Evolutionary conservation across 176 grass and related monocot genomes (phyloP), one percentile per base, ranked within the genome.

Genomic region (Canna indica): DNA sequence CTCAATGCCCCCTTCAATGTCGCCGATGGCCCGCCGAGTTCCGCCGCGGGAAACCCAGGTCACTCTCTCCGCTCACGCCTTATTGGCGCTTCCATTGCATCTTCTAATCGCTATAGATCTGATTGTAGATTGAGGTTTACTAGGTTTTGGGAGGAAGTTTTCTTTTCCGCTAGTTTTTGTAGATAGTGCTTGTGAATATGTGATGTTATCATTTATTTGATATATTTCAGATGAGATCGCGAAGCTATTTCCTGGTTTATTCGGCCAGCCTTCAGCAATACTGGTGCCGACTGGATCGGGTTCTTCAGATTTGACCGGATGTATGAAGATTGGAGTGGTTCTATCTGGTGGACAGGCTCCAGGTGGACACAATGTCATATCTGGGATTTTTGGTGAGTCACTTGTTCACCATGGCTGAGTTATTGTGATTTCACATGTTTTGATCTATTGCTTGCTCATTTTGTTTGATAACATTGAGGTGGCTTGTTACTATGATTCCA

Each of bases 361-460:
- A 0, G 89, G 94, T 18, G 94, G 94, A 0, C 94, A 99, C 80
- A 99, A 99, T 88, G 89, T 99, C n/a, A 99, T 99, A 77, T 87
- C 84, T 73, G 89, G 94, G 47, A 93, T 99, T 65, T 99, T 99
- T 6, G 94, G 93, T 96, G 41, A 79, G 82, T 27, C 7, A 57
- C n/a, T 35, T 8, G 54, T 46, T 2, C 47, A 15, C 61, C 73
- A 17, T n/a, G 7, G 4, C 6, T 14, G 60, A 46, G 59, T 35
- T 64, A 31, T 34, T 35, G 20, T 68, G 1, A 65, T 64, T 16
- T 52, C 27, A 22, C 62, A 28, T 56, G 13, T 61, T n/a, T 70
- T 36, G 38, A 20, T 29, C 9, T 44, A 59, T 22, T 28, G 26
- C 7, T 70, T 54, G 50, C 22, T 67, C 27, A 32, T 41, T 75